phyloP scores from a whole-genome alignment of 768 basidiomycete genomes.

The Boletus subcaerulescens region DNA sequence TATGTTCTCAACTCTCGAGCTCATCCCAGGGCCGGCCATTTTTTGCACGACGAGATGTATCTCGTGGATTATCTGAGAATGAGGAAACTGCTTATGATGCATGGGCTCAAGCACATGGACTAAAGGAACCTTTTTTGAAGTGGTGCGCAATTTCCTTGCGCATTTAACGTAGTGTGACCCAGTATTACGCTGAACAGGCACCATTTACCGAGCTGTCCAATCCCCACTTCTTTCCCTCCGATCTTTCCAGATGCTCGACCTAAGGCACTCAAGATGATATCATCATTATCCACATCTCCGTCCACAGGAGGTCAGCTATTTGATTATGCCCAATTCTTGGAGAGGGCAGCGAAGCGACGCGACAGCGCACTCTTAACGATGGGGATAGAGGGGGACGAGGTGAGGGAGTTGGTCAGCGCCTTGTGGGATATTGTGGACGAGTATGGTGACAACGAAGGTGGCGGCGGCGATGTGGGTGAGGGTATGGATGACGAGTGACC shows the following conservation, averaged over 20 bases:
- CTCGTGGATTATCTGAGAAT: constrained; percentile 52
- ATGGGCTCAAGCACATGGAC: constrained; percentile 33
- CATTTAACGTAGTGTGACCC: constrained; percentile 2
- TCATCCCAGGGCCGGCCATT: constrained; percentile 16
- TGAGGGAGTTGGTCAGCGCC: constrained; percentile 53
- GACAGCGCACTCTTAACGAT: constrained; percentile 32
- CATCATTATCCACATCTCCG: constrained; percentile 45
- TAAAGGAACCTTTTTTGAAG: constrained; percentile 32
- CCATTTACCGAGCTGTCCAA: constrained; percentile 51
- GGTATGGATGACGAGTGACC: constrained; percentile 20
- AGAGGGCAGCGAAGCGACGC: constrained; percentile 41
- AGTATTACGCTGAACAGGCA: constrained; percentile 33
- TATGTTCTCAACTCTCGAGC: background rate
- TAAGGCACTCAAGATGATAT: constrained; percentile 31
- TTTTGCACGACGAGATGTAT: constrained; percentile 51
- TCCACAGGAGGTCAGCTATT: constrained; percentile 43
- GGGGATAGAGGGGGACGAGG: constrained; percentile 53
- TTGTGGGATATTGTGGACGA: constrained; percentile 59
- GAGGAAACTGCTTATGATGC: constrained; percentile 37
- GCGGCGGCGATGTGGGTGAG: constrained; percentile 19
- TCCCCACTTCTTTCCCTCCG: constrained; percentile 58
- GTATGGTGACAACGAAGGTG: constrained; percentile 30
- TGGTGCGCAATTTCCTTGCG: constrained; percentile 33
- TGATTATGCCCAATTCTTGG: constrained; percentile 50
- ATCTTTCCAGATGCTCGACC: constrained; percentile 34